Base-by-base conservation (phyloP, 768 basidiomycete genomes). In the Macrolepiota fuliginosa region DNA sequence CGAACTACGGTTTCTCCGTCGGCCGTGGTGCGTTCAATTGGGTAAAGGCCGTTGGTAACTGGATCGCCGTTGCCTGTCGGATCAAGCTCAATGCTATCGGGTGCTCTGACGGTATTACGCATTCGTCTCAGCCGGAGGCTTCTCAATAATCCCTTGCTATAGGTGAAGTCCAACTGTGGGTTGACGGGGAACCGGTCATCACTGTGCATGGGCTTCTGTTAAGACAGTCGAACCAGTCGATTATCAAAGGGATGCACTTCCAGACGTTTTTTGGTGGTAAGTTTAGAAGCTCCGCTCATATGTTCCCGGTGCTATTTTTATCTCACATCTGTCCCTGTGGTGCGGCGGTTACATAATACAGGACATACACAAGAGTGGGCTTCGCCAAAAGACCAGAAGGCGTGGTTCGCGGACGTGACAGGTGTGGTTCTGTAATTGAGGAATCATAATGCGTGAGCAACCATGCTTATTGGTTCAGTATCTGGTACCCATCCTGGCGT, bases 251-350 rank as follows among this genome's bases (percentile, higher is more conserved):
- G 7, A 82, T 88, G 70, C 89, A 89, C 69, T 83, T 89, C 54
- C 84, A 90, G 71, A 91, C 90, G 0, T 92, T 91, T 76, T 92
- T 92, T 63, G 90, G 89, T 47, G 89, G 87, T 85, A 65, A 57
- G 76, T 67, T 22, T 6, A 32, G 29, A 32, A 32, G 29, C 29
- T 32, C 29, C 29, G 7, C 29, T 7, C 29, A 4, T 3, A 1
- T 7, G 9, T 45, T 10, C 6, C 42, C 7, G 17, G 42, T 22
- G 5, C 19, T 45, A 45, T 45, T 45, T 45, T 17, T 22, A 45
- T 45, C 42, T n/a, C 19, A 19, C 2, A 0, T 2, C 2, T 40
- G 39, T 15, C 19, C 42, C 17, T 45, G 42, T 45, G 42, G n/a
- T 17, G 19, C 7, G 19, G 1, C 15, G n/a, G 17, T 19, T 45